Evolutionary conservation across 2,329 filamentous ascomycete genomes (phyloP).

Genomic region (Pseudohalonectria lignicola): DNA sequence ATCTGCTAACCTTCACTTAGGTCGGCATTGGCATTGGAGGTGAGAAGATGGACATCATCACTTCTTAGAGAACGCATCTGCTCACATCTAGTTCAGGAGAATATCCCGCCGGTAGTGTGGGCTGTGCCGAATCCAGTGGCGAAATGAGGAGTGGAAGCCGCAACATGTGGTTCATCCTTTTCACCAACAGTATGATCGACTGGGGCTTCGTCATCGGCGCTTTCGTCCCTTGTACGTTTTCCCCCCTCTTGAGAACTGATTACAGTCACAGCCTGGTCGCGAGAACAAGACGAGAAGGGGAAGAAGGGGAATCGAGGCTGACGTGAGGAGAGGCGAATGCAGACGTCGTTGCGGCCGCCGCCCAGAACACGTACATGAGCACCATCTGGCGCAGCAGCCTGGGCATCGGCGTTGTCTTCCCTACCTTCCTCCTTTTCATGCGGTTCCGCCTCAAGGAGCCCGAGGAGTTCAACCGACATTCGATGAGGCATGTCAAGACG

Average conservation of each 20-base stretch:
- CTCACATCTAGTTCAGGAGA: constrained; percentile 35
- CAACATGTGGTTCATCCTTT: constrained; percentile 82
- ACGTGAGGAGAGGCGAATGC: too few species aligned
- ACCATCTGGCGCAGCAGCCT: constrained; percentile 76
- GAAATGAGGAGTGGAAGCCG: constrained; percentile 70
- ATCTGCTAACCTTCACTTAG: too few species aligned
- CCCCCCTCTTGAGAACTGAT: too few species aligned
- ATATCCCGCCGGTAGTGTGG: constrained; percentile 75
- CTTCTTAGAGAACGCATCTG: background rate
- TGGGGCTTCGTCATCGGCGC: constrained; percentile 73
- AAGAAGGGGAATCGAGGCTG: background rate
- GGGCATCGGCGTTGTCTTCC: constrained; percentile 70
- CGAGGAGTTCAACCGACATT: constrained; percentile 62
- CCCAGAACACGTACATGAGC: constrained; percentile 48
- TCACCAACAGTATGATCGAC: constrained; percentile 14
- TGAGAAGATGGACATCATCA: constrained; percentile 19
- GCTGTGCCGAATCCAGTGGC: constrained; percentile 71
- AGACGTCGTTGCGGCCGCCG: constrained; percentile 44
- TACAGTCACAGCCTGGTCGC: too few species aligned
- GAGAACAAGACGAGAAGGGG: background rate
- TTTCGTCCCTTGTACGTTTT: constrained; percentile 48
- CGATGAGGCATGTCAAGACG: constrained; percentile 50
- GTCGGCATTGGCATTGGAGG: constrained; percentile 68
- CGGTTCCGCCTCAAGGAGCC: constrained; percentile 68
- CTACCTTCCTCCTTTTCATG: constrained; percentile 57